phyloP scores from a whole-genome alignment of 2,329 filamentous ascomycete genomes.

The Nemania diffusa region DNA sequence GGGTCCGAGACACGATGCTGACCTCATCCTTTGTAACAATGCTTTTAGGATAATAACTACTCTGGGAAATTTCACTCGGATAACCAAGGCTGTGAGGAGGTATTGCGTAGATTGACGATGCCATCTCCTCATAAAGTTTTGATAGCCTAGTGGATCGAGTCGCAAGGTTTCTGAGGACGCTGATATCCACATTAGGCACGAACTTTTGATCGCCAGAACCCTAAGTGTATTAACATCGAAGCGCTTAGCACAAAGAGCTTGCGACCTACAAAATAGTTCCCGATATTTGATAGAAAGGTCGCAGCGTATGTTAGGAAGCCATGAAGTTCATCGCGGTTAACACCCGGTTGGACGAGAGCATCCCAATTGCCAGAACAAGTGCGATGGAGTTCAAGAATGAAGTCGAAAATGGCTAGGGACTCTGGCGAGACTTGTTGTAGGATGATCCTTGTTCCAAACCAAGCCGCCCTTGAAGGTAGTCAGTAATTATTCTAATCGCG shows the following conservation, averaged over 20 bases:
- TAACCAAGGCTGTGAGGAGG: constrained; percentile 67
- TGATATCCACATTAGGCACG: constrained; percentile 58
- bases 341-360: constrained; percentile 37
- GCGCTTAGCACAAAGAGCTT: neutral
- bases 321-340: constrained; percentile 56
- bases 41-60: constrained; percentile 65
- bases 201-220: constrained; percentile 71
- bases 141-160: constrained; percentile 53
- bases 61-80: constrained; percentile 62
- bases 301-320: constrained; percentile 66
- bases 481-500: neutral
- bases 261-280: constrained; percentile 64
- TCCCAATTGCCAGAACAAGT: constrained; percentile 59
- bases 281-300: constrained; percentile 67
- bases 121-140: constrained; percentile 55
- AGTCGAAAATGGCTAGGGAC: constrained; percentile 66
- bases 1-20: constrained; percentile 59
- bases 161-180: constrained; percentile 56
- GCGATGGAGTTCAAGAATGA: constrained; percentile 65
- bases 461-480: constrained; percentile 58
- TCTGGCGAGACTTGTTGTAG: constrained; percentile 70
- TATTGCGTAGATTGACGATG: constrained; percentile 59
- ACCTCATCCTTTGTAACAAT: constrained; percentile 64
- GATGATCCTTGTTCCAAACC: constrained; percentile 65
- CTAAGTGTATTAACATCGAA: constrained; percentile 19